Evolutionary conservation across 2,329 filamentous ascomycete species (phyloP), one percentile per base, ranked within the genome.

Genomic region (Sphaerulina musiva): DNA sequence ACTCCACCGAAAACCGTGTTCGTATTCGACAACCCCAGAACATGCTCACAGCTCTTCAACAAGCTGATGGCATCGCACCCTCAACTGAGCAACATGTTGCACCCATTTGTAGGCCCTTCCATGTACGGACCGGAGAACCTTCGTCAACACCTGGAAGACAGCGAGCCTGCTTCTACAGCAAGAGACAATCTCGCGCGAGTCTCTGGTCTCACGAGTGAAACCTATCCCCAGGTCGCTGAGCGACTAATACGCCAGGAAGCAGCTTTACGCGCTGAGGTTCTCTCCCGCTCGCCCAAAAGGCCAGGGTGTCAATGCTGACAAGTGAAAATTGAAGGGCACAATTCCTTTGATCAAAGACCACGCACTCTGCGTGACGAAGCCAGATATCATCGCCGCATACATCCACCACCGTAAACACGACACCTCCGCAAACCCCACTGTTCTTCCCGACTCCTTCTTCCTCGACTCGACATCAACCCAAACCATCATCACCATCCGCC

Each of bases 401-500:
- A 38, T 38, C 34, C 10, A 38, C 34, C 10, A 38, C 34, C 4
- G 12, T 4, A 38, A 10, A 6, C 6, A 38, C 34, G 12, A 38
- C 34, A 38, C 10, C 4, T 11, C 10, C 5, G 34, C 34, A 1
- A 38, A 38, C 34, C 34, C 34, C 6, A 38, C 34, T 1, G 8
- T 38, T n/a, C 34, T 38, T n/a, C 34, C 34, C 6, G 34, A 38
- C 8, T 11, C 34, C 2, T 38, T 38, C 34, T 38, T 38, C 10
- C 12, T 38, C 34, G 34, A 38, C 34, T 11, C 10, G 4, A 38
- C 34, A n/a, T 1, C 12, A 10, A 2, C 12, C 4, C 10, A 38
- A 4, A 3, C 69, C 5, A 66, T 67, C 2, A 71, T 73, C 48
- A 62, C 72, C 26, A 70, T 74, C 51, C 64, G 72, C 1, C 72